Evolutionary conservation across 2,329 filamentous ascomycete genomes (phyloP).

Genomic region (Phyllosticta paracitricarpa): DNA sequence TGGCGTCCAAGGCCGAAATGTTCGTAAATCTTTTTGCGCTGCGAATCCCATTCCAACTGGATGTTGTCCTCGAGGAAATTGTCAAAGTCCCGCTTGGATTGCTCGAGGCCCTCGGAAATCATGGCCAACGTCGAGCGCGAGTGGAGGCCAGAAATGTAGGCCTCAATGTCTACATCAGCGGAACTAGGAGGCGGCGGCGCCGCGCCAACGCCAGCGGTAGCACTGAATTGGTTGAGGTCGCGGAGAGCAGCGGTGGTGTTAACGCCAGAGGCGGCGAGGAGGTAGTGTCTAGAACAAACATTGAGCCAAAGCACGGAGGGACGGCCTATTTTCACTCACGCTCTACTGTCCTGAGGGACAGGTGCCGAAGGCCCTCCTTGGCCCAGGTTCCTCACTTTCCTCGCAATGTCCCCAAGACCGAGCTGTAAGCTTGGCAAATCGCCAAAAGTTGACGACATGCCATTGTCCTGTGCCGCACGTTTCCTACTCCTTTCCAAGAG

Average conservation of each 20-base stretch:
- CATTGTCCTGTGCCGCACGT: conserved; percentile 57
- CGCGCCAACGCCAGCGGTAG: conserved; percentile 53
- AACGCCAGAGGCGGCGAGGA: conserved; percentile 87
- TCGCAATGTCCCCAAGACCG: conserved; percentile 75
- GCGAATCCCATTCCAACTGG: conserved; percentile 89
- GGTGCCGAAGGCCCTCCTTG: conserved; percentile 56
- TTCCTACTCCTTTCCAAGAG: conserved; percentile 55
- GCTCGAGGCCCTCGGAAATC: conserved; percentile 82
- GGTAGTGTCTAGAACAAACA: conserved; percentile 59
- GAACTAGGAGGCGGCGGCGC: conserved; percentile 26
- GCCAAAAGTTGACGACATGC: conserved; percentile 45
- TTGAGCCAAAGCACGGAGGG: conserved; percentile 12
- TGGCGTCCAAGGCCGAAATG: conserved; percentile 73
- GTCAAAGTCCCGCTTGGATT: conserved; percentile 86
- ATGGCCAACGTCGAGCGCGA: conserved; percentile 85
- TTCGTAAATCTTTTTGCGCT: conserved; percentile 86
- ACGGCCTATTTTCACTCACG: conserved; percentile 32
- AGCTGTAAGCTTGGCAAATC: conserved; percentile 85
- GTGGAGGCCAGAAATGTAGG: conserved; percentile 76
- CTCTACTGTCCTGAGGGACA: conserved; percentile 23
- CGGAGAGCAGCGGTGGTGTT: conserved; percentile 76
- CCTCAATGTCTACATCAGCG: conserved; percentile 48
- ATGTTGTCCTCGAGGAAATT: conserved; percentile 89
- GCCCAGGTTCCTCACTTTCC: conserved; percentile 66
- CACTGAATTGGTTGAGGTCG: conserved; percentile 72